Evolutionary conservation across 2,329 filamentous ascomycete genomes (phyloP).

Genomic region (Pseudogymnoascus sp.): DNA sequence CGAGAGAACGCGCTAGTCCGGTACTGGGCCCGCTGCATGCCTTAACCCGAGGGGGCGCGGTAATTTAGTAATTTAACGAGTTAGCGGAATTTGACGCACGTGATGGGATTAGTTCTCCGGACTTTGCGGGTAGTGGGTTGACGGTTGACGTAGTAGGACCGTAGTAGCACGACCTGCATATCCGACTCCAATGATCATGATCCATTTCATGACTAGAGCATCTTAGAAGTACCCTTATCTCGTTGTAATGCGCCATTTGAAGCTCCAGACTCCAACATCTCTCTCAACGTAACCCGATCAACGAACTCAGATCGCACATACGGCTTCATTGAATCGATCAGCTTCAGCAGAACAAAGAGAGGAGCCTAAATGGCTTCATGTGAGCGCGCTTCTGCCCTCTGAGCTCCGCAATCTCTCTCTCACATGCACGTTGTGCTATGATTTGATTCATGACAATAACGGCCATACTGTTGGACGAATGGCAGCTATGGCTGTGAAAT

Average conservation of each 20-base stretch:
- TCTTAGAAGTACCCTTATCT: slow-evolving; percentile 6
- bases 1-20: slow-evolving; percentile 13
- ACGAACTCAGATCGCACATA: neutral
- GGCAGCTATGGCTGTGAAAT: slow-evolving; percentile 17
- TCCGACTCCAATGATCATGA: slow-evolving; percentile 7
- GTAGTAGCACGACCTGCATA: slow-evolving; percentile 5
- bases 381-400: slow-evolving; percentile 6
- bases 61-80: neutral
- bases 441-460: slow-evolving; percentile 10
- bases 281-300: neutral
- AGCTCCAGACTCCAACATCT: neutral
- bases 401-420: neutral
- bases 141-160: slow-evolving; percentile 10
- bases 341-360: slow-evolving; percentile 6
- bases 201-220: slow-evolving; percentile 11
- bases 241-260: slow-evolving; percentile 10
- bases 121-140: slow-evolving; percentile 6
- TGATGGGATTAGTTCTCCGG: neutral
- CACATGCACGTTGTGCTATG: slow-evolving; percentile 9
- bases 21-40: neutral
- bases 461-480: slow-evolving; percentile 12
- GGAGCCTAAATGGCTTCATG: slow-evolving; percentile 8
- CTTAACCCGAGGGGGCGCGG: neutral
- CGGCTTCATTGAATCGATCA: neutral
- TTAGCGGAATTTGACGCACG: neutral